Base-by-base conservation (phyloP, 345 rosid genomes). In the Toxicodendron radicans region DNA sequence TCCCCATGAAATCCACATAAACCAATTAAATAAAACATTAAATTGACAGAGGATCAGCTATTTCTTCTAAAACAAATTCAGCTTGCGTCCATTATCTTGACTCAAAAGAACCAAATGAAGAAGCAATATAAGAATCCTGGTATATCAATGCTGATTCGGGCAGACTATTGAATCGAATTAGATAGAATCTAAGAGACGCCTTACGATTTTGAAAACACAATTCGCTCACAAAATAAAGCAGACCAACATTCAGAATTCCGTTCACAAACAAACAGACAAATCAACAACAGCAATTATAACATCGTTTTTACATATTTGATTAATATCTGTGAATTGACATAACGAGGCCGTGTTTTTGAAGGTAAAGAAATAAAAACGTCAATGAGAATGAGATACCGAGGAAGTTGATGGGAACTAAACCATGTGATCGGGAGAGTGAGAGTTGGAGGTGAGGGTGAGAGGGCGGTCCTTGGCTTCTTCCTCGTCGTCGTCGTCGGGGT, bases 401-500 rank as follows among this genome's bases (percentile, higher is more conserved):
- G 45, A 60, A 2, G n/a, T 6, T 27, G 64, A 33, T 23, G 63
- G 35, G 11, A 16, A 20, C 30, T 60, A 71, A 46, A 71, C 74
- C 46, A 59, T 18, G 51, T 33, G 78, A 35, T 75, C 80, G 45
- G 66, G 62, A 68, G 68, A 62, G 79, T 46, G 75, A 17, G 43
- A 78, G 58, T 80, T 56, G 74, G 82, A 65, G 73, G 89, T 67
- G 73, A 81, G 75, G 59, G 86, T 71, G 66, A 91, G 89, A 7
- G 93, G 90, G 41, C 89, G 84, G 57, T 80, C 87, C 3, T 80
- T 77, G 10, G 86, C 83, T 46, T 90, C 95, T 5, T 83, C 87
- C 12, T 87, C 79, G 4, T 79, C 82, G 21, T 86, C 98, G 61
- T 90, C 98, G 71, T 90, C 95, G 38, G 70, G 81, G 70, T 88